phyloP scores from a whole-genome alignment of 768 basidiomycete genomes.

The Postia placenta region DNA sequence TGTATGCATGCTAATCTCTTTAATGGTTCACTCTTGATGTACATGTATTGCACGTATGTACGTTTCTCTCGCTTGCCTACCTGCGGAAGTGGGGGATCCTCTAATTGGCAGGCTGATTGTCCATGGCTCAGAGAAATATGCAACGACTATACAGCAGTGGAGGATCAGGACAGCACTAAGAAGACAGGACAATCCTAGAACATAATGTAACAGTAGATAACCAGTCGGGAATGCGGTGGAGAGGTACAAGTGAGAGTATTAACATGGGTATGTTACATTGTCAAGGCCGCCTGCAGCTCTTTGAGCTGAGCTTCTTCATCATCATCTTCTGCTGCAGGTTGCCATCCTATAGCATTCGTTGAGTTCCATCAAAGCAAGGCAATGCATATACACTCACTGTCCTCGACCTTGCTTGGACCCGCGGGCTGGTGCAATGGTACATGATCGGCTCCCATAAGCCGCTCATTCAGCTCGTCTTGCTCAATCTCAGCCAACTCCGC shows the following conservation, averaged over 20 bases:
- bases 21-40: constrained; percentile 12
- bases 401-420: constrained; percentile 40
- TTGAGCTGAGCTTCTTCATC: constrained; percentile 89
- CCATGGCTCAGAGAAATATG: constrained; percentile 5
- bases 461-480: constrained; percentile 80
- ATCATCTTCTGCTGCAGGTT: constrained; percentile 57
- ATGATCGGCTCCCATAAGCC: constrained; percentile 80
- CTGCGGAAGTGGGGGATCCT: not conserved
- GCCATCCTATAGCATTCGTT: no score
- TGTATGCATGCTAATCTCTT: constrained; percentile 7
- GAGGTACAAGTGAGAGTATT: not conserved
- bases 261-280: constrained; percentile 46
- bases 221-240: constrained; percentile 5
- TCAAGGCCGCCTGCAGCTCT: constrained; percentile 81
- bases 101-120: not conserved
- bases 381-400: constrained; percentile 50
- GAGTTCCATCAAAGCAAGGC: no score
- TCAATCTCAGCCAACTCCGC: constrained; percentile 83
- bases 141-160: constrained; percentile 12
- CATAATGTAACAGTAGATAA: constrained; percentile 19
- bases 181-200: constrained; percentile 17
- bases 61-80: constrained; percentile 3
- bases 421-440: constrained; percentile 83
- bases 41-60: constrained; percentile 13
- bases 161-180: constrained; percentile 15